Conservation (phyloP, 768 basidiomycete genomes). For the Macrolepiota albuminosa region DNA sequence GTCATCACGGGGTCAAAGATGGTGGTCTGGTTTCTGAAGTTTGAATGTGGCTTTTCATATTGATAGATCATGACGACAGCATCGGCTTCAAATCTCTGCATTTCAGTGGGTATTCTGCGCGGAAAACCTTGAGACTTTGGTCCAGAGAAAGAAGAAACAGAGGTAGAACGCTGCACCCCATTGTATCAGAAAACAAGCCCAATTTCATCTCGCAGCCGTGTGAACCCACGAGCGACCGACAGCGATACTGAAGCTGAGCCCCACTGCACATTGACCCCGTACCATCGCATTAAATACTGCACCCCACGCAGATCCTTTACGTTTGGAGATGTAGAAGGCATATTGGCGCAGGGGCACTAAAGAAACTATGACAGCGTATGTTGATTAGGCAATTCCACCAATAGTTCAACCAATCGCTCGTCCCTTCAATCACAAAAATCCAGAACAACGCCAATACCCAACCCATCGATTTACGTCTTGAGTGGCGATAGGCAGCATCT, state of each 20-base stretch:
- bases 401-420: neutral
- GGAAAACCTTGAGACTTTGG: neutral
- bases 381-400: neutral
- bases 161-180: neutral
- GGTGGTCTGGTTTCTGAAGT: no score
- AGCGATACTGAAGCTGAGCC: no score
- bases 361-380: no score
- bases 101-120: neutral
- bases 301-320: neutral
- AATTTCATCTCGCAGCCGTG: neutral
- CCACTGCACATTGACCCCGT: no score
- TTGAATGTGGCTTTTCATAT: no score
- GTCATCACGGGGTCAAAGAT: no score
- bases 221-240: neutral
- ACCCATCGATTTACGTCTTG: conserved; percentile 12
- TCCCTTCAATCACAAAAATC: neutral
- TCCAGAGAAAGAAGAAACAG: neutral
- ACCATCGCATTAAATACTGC: neutral
- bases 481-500: neutral
- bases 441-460: conserved; percentile 11
- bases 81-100: no score
- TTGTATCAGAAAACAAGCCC: neutral
- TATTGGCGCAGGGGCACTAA: neutral
- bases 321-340: neutral
- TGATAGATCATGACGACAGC: no score